Evolutionary conservation across 2,329 filamentous ascomycete genomes (phyloP).

Genomic region (Cryphonectria carpinicola): DNA sequence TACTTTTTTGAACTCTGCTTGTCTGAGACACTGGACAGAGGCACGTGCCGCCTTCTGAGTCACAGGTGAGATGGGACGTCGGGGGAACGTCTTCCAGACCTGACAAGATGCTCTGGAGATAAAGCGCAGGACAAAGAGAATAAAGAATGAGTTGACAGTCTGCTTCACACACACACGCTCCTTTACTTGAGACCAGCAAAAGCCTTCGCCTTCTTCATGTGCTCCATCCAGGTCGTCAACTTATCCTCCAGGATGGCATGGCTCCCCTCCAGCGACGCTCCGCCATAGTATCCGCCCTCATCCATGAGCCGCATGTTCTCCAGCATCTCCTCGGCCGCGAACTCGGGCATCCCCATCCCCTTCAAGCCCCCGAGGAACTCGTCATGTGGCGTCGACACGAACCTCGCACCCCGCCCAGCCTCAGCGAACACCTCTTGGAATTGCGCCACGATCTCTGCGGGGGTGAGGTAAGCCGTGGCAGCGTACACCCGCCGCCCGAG

Average conservation of each 20-base stretch:
- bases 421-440: constrained; percentile 45
- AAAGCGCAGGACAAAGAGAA: background rate
- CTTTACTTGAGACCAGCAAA: constrained; percentile 43
- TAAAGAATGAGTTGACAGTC: background rate
- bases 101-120: background rate
- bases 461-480: constrained; percentile 47
- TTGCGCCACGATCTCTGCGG: constrained; percentile 43
- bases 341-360: constrained; percentile 42
- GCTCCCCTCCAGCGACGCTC: constrained; percentile 45
- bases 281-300: constrained; percentile 57
- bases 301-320: constrained; percentile 58
- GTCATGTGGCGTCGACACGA: constrained; percentile 42
- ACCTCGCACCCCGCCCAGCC: constrained; percentile 43
- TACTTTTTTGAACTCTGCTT: background rate
- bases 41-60: no score
- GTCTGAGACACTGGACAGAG: no score
- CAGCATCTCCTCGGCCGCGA: constrained; percentile 51
- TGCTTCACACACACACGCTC: background rate
- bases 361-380: constrained; percentile 45
- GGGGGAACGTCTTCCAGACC: background rate
- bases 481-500: constrained; percentile 49
- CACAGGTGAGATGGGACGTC: background rate
- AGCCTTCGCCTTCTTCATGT: constrained; percentile 38
- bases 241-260: constrained; percentile 42
- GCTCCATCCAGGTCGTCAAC: constrained; percentile 48